These are phyloP conservation scores for Malassezia vespertilionis DNA, from an alignment of 1,284 basidiomycete species.

Conservation along the genomic window DNA sequence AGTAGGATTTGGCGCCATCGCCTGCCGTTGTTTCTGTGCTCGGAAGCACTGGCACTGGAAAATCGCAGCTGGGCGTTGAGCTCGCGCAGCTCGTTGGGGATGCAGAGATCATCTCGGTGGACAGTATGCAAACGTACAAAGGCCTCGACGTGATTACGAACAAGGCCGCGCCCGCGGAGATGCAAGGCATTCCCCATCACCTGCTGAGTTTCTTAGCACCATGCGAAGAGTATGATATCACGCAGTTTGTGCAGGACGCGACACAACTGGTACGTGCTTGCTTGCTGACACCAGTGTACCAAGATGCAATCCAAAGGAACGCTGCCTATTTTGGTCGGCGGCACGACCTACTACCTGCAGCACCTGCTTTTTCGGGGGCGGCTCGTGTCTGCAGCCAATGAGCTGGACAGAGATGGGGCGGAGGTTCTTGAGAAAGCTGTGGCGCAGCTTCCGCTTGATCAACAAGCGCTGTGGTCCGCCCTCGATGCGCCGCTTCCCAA, in stretches of 20 bases:
- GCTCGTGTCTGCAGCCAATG: conserved; percentile 25
- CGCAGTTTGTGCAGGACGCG: conserved; percentile 46
- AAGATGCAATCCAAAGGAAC: conserved; percentile 54
- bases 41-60: conserved; percentile 92
- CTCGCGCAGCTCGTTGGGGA: conserved; percentile 53
- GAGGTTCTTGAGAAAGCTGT: not conserved
- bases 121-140: conserved; percentile 95
- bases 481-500: not conserved
- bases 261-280: conserved; percentile 16
- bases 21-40: conserved; percentile 62
- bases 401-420: no score
- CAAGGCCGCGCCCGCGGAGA: conserved; percentile 70
- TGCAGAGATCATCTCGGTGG: conserved; percentile 74
- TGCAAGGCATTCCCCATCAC: conserved; percentile 71
- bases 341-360: conserved; percentile 94
- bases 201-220: conserved; percentile 77
- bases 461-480: conserved; percentile 7
- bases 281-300: conserved; percentile 52
- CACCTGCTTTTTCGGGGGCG: conserved; percentile 56
- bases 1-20: not conserved
- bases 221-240: conserved; percentile 65
- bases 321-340: conserved; percentile 81
- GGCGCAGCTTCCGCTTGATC: not conserved
- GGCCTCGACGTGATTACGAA: conserved; percentile 92
- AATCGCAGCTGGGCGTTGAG: conserved; percentile 82